Evolutionary conservation across 2,329 filamentous ascomycete species (phyloP).

Genomic region (Myriangium duriaei): DNA sequence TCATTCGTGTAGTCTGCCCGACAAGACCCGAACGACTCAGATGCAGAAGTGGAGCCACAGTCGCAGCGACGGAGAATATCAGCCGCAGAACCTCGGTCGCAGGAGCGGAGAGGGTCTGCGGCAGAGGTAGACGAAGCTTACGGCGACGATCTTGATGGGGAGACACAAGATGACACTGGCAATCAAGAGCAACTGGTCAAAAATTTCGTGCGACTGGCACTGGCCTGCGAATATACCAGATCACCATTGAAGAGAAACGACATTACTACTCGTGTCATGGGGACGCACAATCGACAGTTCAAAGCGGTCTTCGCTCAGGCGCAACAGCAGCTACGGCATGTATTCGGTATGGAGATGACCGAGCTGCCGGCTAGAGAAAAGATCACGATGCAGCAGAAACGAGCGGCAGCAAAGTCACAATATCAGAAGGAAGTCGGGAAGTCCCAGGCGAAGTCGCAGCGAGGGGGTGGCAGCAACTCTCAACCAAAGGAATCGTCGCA

Average conservation of each 20-base stretch:
- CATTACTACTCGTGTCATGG: constrained; percentile 56
- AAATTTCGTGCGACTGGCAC: constrained; percentile 48
- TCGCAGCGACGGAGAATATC: constrained; percentile 18
- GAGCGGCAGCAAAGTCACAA: neutral
- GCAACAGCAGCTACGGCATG: constrained; percentile 54
- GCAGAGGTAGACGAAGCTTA: constrained; percentile 15
- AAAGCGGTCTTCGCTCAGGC: constrained; percentile 64
- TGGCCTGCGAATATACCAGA: constrained; percentile 48
- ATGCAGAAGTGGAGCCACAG: constrained; percentile 17
- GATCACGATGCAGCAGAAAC: constrained; percentile 38
- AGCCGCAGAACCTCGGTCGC: constrained; percentile 13
- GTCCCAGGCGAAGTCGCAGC: neutral
- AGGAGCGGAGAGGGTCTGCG: constrained; percentile 10
- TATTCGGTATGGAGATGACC: constrained; percentile 87
- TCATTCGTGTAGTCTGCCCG: constrained; percentile 8
- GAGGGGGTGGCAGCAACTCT: neutral
- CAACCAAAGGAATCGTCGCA: constrained; percentile 31
- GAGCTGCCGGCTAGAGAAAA: constrained; percentile 76
- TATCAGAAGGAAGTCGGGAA: neutral
- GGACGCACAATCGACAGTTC: constrained; percentile 55
- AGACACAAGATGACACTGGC: constrained; percentile 16
- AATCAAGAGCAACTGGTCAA: constrained; percentile 40
- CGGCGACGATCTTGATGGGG: constrained; percentile 13
- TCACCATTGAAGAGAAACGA: constrained; percentile 45
- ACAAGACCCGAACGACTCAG: constrained; percentile 16